Evolutionary conservation across 1,284 basidiomycete genomes (phyloP).

Genomic region (Ceratobasidium sp.): DNA sequence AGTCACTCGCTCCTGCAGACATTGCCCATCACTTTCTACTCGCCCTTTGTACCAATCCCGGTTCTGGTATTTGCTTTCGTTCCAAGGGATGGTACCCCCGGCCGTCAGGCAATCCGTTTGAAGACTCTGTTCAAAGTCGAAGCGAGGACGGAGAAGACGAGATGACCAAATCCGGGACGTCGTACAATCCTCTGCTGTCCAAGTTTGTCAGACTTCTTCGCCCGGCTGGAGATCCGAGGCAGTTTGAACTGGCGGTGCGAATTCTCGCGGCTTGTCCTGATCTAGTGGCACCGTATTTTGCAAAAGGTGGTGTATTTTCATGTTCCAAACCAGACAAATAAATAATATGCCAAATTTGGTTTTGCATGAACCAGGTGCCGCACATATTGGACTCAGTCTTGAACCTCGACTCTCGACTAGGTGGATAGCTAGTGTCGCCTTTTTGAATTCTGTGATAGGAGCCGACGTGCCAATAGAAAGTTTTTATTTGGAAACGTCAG

Average conservation of each 20-base stretch:
- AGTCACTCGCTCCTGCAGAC: constrained; percentile 73
- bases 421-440: constrained; percentile 88
- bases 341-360: too few relatives aligned
- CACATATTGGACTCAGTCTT: constrained; percentile 72
- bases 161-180: constrained; percentile 51
- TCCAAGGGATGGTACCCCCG: constrained; percentile 92
- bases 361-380: constrained; percentile 74
- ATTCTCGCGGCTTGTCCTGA: constrained; percentile 86
- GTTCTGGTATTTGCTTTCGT: constrained; percentile 85
- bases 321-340: too few relatives aligned
- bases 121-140: constrained; percentile 41
- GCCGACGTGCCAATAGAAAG: not conserved
- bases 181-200: constrained; percentile 86
- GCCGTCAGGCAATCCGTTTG: constrained; percentile 50
- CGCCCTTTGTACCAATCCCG: constrained; percentile 84
- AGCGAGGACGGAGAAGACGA: constrained; percentile 50
- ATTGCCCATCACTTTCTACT: constrained; percentile 88
- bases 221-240: constrained; percentile 83
- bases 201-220: constrained; percentile 77
- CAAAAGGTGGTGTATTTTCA: constrained; percentile 61
- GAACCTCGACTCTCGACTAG: constrained; percentile 87
- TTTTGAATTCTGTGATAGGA: constrained; percentile 54
- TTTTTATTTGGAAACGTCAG: constrained; percentile 14
- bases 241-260: constrained; percentile 82
- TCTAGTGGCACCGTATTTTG: constrained; percentile 58